These are phyloP conservation scores for Lachancea thermotolerans DNA, from an alignment of 805 yeast species.

Conservation along the genomic window DNA sequence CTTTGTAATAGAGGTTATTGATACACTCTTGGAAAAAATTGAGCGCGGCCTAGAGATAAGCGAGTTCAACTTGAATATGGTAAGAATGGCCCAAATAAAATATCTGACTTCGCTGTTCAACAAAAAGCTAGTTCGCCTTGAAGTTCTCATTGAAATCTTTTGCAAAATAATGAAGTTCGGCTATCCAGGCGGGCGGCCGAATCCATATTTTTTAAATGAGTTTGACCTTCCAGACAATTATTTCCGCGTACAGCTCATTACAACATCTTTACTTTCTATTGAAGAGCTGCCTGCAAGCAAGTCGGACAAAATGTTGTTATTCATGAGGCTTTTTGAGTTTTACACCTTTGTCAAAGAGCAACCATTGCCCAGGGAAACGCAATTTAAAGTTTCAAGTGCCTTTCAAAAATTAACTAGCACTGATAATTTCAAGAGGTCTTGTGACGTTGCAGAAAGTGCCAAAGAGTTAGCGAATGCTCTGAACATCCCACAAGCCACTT, in stretches of 20 bases:
- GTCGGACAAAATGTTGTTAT: constrained; percentile 30
- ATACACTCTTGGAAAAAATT: constrained; percentile 57
- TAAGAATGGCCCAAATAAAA: constrained; percentile 52
- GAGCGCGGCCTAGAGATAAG: constrained; percentile 59
- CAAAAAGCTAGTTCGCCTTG: constrained; percentile 38
- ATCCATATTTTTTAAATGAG: constrained; percentile 33
- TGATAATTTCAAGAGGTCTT: constrained; percentile 33
- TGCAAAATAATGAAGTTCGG: constrained; percentile 60
- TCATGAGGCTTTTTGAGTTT: constrained; percentile 62
- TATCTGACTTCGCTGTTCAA: constrained; percentile 55
- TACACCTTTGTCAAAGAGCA: constrained; percentile 54
- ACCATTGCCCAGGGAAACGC: constrained; percentile 59
- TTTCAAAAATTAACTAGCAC: constrained; percentile 28
- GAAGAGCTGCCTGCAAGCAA: constrained; percentile 16
- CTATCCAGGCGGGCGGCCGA: constrained; percentile 53
- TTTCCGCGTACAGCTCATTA: constrained; percentile 58
- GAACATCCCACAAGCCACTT: constrained; percentile 2
- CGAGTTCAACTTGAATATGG: constrained; percentile 52
- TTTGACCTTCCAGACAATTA: constrained; percentile 64
- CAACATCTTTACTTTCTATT: constrained; percentile 36
- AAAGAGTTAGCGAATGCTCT: constrained; percentile 24
- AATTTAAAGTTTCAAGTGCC: constrained; percentile 44
- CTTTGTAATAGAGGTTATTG: constrained; percentile 46
- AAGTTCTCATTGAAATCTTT: constrained; percentile 43
- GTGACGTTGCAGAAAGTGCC: constrained; percentile 39